phyloP scores from a whole-genome alignment of 768 basidiomycete genomes.

The Xerocomus spinulosus region DNA sequence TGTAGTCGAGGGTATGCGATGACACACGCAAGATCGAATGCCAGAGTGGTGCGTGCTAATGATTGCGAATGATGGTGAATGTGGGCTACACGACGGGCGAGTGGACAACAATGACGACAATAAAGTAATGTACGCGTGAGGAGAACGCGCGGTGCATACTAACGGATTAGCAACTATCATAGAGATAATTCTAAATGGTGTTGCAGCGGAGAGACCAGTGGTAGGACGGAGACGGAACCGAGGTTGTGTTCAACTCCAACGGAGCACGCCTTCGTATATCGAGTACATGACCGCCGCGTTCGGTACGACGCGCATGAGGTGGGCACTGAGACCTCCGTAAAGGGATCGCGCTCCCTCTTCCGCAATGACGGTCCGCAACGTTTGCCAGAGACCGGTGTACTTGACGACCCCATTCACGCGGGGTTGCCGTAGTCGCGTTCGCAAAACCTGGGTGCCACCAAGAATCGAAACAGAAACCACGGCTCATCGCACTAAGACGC shows the following conservation, averaged over 20 bases:
- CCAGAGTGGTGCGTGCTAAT: conserved; percentile 19
- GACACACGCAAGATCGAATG: too few relatives aligned
- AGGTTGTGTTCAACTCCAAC: conserved; percentile 40
- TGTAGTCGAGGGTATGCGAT: conserved; percentile 33
- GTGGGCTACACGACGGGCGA: conserved; percentile 20
- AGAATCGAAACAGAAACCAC: neutral
- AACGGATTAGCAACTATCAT: conserved; percentile 13
- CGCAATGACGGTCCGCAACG: conserved; percentile 74
- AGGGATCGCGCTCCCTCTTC: conserved; percentile 87
- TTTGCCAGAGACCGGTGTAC: conserved; percentile 84
- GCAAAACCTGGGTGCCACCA: conserved; percentile 58
- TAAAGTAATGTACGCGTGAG: conserved; percentile 3
- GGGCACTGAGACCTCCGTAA: conserved; percentile 91
- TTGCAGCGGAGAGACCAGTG: neutral
- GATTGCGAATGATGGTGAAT: conserved; percentile 20
- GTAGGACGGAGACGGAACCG: neutral
- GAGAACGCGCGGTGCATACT: neutral
- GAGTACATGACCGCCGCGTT: conserved; percentile 97
- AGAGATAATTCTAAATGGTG: conserved; percentile 15
- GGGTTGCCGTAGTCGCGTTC: conserved; percentile 90
- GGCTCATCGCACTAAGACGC: conserved; percentile 18
- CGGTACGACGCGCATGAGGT: conserved; percentile 94
- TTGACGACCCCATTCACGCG: conserved; percentile 70
- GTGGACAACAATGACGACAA: conserved; percentile 11
- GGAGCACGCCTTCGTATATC: conserved; percentile 83